Evolutionary conservation across 116 monocot species (phyloP), one percentile per base, ranked within the genome.

Genomic region (Cymodocea nodosa): DNA sequence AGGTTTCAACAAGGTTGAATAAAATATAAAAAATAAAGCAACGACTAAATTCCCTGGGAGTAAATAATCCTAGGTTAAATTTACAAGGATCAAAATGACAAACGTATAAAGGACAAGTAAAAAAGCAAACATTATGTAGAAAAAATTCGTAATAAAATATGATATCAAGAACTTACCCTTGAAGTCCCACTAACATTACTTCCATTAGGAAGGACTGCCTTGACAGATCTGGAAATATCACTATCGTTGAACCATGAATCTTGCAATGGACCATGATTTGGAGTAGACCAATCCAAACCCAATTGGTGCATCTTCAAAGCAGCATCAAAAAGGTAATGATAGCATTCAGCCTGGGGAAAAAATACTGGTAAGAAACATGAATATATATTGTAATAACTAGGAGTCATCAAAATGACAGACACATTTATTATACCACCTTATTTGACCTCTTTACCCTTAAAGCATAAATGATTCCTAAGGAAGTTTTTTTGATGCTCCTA

Each of bases 241-340:
- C 23, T 73, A 62, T 68, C 35, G 39, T 17, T 70, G 56, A 53
- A 24, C 63, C 74, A 76, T 0, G 49, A 51, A 75, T 14, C 68
- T 36, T 35, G 62, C 56, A 80, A 24, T 13, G 72, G 80, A 65
- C 86, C 89, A 77, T 98, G 98, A 62, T 71, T 69, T 63, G 92
- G 80, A 71, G 74, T 84, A 22, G 82, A 78, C 89, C 89, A 86
- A 68, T 89, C 92, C 75, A 98, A 79, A 54, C 89, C 92, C 55
- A 98, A 72, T 56, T 84, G 86, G 56, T 98, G 64, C 40, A 92
- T 73, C 72, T 84, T 98, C 57, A 98, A 66, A 56, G 89, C 92
- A 80, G 98, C 98, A 80, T 92, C 86, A 75, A 98, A 92, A 67
- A 98, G 82, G 78, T 98, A 98, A 76, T 98, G 98, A 78, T 98